Conservation (phyloP, 495 filamentous ascomycete species). For the Thermochaetoides thermophila region DNA sequence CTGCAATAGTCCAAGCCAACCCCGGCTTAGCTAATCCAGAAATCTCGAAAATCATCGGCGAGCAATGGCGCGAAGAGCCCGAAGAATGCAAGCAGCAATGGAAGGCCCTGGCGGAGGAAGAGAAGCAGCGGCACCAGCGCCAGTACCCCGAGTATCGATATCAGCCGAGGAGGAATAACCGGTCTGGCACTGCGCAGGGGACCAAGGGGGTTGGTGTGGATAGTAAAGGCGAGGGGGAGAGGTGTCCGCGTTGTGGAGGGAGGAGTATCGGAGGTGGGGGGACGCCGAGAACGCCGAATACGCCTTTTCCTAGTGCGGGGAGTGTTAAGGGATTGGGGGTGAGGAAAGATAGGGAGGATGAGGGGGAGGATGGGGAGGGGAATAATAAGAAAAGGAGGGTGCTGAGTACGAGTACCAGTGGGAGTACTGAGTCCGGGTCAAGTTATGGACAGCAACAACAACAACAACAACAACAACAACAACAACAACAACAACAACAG, state of each 20-base stretch:
- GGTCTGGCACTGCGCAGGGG: constrained; percentile 16
- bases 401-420: too few relatives aligned
- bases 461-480: too few relatives aligned
- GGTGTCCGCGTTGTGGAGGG: constrained; percentile 40
- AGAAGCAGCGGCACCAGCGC: constrained; percentile 77
- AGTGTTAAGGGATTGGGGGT: too few relatives aligned
- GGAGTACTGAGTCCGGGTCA: too few relatives aligned
- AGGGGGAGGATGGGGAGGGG: too few relatives aligned
- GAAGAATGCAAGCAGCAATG: constrained; percentile 70
- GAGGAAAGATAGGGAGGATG: too few relatives aligned
- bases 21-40: constrained; percentile 91
- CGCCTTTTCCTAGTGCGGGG: constrained; percentile 30
- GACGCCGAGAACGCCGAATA: constrained; percentile 38
- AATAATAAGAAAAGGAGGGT: too few relatives aligned
- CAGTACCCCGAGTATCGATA: constrained; percentile 92
- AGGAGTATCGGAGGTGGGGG: constrained; percentile 50
- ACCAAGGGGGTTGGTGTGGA: constrained; percentile 17
- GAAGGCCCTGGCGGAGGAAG: constrained; percentile 87
- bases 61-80: constrained; percentile 69
- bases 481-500: too few relatives aligned
- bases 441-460: too few relatives aligned
- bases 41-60: constrained; percentile 95
- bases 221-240: constrained; percentile 17
- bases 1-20: constrained; percentile 60
- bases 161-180: constrained; percentile 63